Conservation (phyloP, 2,329 filamentous ascomycete species). For the Hypoxylon rubiginosum region DNA sequence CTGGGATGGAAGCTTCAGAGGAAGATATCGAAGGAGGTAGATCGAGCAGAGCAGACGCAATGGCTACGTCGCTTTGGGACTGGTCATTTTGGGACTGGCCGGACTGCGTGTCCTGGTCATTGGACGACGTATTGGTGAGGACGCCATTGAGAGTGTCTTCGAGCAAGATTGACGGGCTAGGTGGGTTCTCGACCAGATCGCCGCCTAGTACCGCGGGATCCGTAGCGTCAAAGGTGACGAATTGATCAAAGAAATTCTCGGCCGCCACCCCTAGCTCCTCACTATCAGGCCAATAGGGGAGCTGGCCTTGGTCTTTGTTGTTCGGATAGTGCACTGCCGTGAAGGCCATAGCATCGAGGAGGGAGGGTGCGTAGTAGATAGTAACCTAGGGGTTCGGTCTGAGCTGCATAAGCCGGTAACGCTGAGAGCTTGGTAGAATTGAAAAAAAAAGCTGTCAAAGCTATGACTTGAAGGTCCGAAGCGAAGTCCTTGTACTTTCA, state of each 20-base stretch:
- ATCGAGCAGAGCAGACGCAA: conserved; percentile 24
- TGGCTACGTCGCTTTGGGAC: conserved; percentile 35
- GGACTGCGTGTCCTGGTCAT: conserved; percentile 40
- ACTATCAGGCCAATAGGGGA: conserved; percentile 49
- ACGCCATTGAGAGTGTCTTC: conserved; percentile 44
- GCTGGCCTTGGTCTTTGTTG: conserved; percentile 51
- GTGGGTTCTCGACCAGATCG: conserved; percentile 47
- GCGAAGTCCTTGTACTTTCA: conserved; percentile 44
- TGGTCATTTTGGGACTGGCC: conserved; percentile 26
- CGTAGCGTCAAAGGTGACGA: conserved; percentile 51
- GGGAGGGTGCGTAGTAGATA: conserved; percentile 26
- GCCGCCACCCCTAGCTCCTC: conserved; percentile 47
- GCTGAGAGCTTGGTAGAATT: conserved; percentile 37
- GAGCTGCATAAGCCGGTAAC: conserved; percentile 31
- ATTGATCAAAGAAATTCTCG: conserved; percentile 54
- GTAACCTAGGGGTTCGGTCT: conserved; percentile 34
- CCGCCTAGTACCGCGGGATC: conserved; percentile 42
- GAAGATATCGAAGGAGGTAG: conserved; percentile 21
- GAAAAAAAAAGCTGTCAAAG: conserved; percentile 12
- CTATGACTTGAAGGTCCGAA: conserved; percentile 30
- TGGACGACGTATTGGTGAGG: conserved; percentile 40
- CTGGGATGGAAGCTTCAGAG: conserved; percentile 16
- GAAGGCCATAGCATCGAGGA: conserved; percentile 49
- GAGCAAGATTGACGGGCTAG: conserved; percentile 52
- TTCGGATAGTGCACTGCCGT: conserved; percentile 47